Conservation (phyloP, 495 filamentous ascomycete species). For the Hypoxylon lienhwacheense region DNA sequence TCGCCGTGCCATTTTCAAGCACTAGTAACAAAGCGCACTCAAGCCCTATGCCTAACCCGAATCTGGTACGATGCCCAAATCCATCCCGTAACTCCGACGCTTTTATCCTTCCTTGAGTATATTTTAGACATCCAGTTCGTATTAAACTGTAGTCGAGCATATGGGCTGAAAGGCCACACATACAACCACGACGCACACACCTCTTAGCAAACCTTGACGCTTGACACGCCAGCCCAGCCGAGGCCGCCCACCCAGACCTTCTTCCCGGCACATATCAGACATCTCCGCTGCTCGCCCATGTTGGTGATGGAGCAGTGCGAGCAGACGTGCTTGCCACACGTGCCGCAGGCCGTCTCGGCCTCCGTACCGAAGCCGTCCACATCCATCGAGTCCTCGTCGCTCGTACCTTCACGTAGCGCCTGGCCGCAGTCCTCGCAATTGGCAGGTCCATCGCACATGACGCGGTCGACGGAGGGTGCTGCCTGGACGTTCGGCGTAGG, state of each 20-base stretch:
- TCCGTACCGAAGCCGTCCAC: constrained; percentile 16
- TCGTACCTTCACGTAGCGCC: constrained; percentile 24
- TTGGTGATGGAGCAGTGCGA: constrained; percentile 53
- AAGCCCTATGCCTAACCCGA: too few relatives aligned
- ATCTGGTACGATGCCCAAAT: too few relatives aligned
- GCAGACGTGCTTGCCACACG: constrained; percentile 51
- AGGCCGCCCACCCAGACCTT: constrained; percentile 33
- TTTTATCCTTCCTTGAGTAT: too few relatives aligned
- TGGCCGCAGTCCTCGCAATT: constrained; percentile 51
- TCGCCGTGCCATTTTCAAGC: too few relatives aligned
- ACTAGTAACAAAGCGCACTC: too few relatives aligned
- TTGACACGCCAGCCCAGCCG: constrained; percentile 23
- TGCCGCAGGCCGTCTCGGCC: constrained; percentile 35
- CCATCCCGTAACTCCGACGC: too few relatives aligned
- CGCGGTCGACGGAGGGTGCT: neutral
- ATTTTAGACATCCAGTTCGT: too few relatives aligned
- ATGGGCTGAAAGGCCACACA: neutral
- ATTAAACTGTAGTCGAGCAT: neutral
- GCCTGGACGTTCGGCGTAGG: neutral
- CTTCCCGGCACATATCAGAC: constrained; percentile 47
- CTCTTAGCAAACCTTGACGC: constrained; percentile 13
- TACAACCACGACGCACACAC: neutral
- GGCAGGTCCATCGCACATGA: constrained; percentile 21
- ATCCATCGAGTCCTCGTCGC: constrained; percentile 35
- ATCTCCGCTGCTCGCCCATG: constrained; percentile 48